Percentiles rank a stretch among this genome's conserved stretches.
Evolutionary conservation across 495 filamentous ascomycete genomes (phyloP).

Genomic region (Polyplosphaeria fusca): DNA sequence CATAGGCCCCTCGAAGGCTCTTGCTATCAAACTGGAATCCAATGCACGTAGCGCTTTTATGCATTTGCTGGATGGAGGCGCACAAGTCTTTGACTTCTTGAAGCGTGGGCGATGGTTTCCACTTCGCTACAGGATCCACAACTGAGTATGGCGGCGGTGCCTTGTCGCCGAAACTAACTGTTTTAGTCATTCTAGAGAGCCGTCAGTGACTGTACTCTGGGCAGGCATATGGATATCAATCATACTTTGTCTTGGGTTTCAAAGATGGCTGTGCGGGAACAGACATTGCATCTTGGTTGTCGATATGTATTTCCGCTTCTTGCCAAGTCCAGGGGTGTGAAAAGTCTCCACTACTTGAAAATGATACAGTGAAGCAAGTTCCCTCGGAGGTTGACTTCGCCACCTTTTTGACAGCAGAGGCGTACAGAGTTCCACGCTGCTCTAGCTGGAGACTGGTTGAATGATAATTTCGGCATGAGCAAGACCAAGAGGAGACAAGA

Average conservation of each 20-base stretch:
- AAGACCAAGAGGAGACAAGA: constrained; percentile 28
- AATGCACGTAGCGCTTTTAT: constrained; percentile 25
- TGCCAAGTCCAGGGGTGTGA: constrained; percentile 28
- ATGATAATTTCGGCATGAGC: constrained; percentile 28
- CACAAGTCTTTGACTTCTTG: constrained; percentile 31
- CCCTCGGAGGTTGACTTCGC: not conserved
- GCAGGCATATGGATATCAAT: too few relatives aligned
- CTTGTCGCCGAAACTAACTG: constrained; percentile 28
- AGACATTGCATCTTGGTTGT: constrained; percentile 13
- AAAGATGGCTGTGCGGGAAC: not conserved
- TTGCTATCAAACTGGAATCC: constrained; percentile 31
- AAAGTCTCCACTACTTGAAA: constrained; percentile 12
- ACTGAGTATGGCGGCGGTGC: constrained; percentile 30
- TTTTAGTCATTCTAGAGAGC: constrained; percentile 21
- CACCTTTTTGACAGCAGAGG: constrained; percentile 14
- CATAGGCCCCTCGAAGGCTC: constrained; percentile 28
- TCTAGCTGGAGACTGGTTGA: constrained; percentile 30
- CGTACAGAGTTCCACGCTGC: constrained; percentile 16
- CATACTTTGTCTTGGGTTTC: constrained; percentile 12
- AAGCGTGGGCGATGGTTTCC: not conserved
- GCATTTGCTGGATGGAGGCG: constrained; percentile 25
- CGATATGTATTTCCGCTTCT: constrained; percentile 30
- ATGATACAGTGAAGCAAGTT: constrained; percentile 30
- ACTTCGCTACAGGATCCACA: constrained; percentile 1
- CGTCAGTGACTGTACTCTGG: too few relatives aligned